Conservation (phyloP, 495 filamentous ascomycete genomes). For the Baudoinia panamericana region DNA sequence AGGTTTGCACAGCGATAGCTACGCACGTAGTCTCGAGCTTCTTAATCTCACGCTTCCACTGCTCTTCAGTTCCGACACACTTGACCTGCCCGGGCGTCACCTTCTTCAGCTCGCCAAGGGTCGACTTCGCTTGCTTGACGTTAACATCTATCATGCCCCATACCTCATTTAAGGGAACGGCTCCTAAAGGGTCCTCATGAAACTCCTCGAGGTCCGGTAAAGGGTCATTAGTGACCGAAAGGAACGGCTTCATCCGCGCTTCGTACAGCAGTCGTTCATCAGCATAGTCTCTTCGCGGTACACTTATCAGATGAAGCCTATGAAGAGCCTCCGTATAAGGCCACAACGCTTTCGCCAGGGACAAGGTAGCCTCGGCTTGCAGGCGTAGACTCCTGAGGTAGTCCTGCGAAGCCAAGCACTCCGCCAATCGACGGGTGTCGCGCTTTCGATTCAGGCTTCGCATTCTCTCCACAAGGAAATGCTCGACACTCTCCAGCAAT, state of each 20-base stretch:
- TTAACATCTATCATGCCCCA: constrained; percentile 15
- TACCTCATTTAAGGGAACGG: constrained; percentile 24
- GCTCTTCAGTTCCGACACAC: constrained; percentile 21
- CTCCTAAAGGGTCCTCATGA: constrained; percentile 31
- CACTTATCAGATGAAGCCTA: constrained; percentile 45
- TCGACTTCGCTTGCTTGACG: constrained; percentile 22
- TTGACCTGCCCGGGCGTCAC: constrained; percentile 17
- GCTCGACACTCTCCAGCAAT: constrained; percentile 2
- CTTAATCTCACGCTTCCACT: constrained; percentile 23
- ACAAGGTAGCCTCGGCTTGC: constrained; percentile 20
- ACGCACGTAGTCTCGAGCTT: constrained; percentile 27
- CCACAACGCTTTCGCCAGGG: constrained; percentile 14
- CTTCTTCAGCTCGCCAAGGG: constrained; percentile 23
- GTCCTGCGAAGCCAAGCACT: constrained; percentile 5
- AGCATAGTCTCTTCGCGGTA: constrained; percentile 54
- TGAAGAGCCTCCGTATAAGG: constrained; percentile 53
- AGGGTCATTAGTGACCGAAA: constrained; percentile 53
- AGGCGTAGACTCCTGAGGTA: constrained; percentile 1
- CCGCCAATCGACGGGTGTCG: neutral
- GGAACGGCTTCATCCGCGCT: constrained; percentile 81
- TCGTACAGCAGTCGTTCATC: constrained; percentile 62
- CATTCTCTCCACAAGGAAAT: constrained; percentile 1
- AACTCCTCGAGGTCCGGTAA: constrained; percentile 57
- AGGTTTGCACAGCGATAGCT: constrained; percentile 29
- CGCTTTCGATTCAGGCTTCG: neutral